These are phyloP conservation scores for Boletus smithii DNA, from an alignment of 1,284 basidiomycete species.

Conservation along the genomic window DNA sequence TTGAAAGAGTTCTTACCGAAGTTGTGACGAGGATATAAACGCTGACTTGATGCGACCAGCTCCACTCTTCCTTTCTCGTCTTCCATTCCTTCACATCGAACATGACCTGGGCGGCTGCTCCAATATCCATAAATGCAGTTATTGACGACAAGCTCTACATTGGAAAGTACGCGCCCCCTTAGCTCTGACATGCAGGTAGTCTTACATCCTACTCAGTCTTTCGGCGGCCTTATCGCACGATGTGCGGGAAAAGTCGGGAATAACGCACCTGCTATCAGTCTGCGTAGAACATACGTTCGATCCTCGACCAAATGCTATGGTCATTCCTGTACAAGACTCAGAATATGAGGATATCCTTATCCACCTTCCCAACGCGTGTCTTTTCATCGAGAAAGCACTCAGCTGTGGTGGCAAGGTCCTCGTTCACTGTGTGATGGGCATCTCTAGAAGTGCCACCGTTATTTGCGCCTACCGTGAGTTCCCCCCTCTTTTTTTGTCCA, in stretches of 20 bases:
- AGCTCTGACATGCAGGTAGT: neutral
- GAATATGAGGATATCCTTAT: slow-evolving; percentile 61
- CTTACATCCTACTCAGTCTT: slow-evolving; percentile 37
- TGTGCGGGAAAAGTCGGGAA: slow-evolving; percentile 40
- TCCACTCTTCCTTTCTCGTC: slow-evolving; percentile 11
- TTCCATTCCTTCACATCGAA: neutral
- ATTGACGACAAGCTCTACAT: slow-evolving; percentile 49
- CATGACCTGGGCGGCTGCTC: slow-evolving; percentile 32
- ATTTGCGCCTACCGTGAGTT: slow-evolving; percentile 60
- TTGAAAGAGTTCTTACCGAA: slow-evolving; percentile 5
- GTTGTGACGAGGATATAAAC: slow-evolving; percentile 19
- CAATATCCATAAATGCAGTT: slow-evolving; percentile 36
- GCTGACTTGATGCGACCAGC: too few species aligned
- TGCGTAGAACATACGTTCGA: slow-evolving; percentile 51
- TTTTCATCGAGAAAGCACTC: slow-evolving; percentile 54
- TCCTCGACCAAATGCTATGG: slow-evolving; percentile 42
- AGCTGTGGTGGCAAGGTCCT: slow-evolving; percentile 51
- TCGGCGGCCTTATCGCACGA: slow-evolving; percentile 45
- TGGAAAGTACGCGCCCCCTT: slow-evolving; percentile 44
- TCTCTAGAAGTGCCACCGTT: slow-evolving; percentile 67
- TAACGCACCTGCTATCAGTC: slow-evolving; percentile 59
- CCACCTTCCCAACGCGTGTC: slow-evolving; percentile 50
- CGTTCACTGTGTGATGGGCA: slow-evolving; percentile 75
- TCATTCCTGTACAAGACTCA: slow-evolving; percentile 52
- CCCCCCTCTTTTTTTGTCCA: neutral